Evolutionary conservation across 169 alveolate species (phyloP).

Genomic region (Plasmodium vivax): DNA sequence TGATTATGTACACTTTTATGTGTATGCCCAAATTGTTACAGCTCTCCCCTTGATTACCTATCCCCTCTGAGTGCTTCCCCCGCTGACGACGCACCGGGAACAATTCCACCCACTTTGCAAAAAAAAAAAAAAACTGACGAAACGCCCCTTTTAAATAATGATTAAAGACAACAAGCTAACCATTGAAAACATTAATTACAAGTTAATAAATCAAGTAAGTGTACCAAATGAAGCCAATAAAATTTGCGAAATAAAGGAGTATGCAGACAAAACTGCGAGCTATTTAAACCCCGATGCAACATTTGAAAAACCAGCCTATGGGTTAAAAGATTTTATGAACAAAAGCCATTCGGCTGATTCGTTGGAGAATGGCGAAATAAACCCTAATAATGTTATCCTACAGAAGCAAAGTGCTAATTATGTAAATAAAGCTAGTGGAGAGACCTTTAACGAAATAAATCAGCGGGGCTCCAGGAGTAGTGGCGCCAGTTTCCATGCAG

Average conservation of each 20-base stretch:
- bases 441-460: not conserved
- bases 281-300: not conserved
- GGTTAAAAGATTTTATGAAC: constrained; percentile 21
- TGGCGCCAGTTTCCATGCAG: not conserved
- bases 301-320: constrained; percentile 13
- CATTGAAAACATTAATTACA: constrained; percentile 54
- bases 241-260: constrained; percentile 39
- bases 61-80: not conserved
- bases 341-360: not conserved
- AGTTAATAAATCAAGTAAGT: constrained; percentile 9
- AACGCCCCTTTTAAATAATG: constrained; percentile 30
- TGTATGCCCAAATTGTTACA: not conserved
- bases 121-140: not conserved
- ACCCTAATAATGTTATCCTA: not conserved
- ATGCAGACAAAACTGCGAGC: not conserved
- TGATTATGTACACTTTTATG: not conserved
- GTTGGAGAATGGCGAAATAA: not conserved
- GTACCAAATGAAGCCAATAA: constrained; percentile 1
- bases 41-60: not conserved
- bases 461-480: not conserved
- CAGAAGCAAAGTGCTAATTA: not conserved
- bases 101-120: not conserved
- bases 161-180: constrained; percentile 43
- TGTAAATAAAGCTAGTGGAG: not conserved
- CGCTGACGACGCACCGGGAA: not conserved